A percentile compares a stretch with the other conserved stretches of the same genome.
Evolutionary conservation across 306 rosid genomes (phyloP).

Genomic region (Erythrophleum fordii): DNA sequence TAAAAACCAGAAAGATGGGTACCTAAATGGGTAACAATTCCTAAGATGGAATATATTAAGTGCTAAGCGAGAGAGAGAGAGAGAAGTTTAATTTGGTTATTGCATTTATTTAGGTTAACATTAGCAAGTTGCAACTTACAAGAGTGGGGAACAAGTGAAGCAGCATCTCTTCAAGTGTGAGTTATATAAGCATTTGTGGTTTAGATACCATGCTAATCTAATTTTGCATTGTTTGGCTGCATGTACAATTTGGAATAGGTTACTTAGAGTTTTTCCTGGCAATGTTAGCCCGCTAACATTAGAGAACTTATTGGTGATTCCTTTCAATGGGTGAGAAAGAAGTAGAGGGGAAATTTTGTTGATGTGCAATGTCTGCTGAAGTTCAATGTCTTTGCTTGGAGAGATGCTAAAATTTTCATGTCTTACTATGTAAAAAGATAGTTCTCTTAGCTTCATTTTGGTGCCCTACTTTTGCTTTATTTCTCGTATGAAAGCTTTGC

Average conservation of each 20-base stretch:
- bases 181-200: neutral
- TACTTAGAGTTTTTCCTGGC: too few species aligned
- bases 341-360: conserved; percentile 1
- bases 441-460: neutral
- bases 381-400: neutral
- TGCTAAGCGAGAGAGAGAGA: neutral
- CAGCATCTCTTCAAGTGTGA: neutral
- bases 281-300: neutral
- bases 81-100: neutral
- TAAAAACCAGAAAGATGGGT: neutral
- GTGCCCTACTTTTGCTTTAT: neutral
- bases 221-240: neutral
- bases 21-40: neutral
- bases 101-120: neutral
- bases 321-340: conserved; percentile 9
- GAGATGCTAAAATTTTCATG: conserved; percentile 10
- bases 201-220: neutral
- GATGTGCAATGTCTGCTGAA: neutral
- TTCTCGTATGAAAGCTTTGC: neutral
- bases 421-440: neutral
- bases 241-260: neutral
- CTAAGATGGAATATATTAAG: neutral
- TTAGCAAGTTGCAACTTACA: neutral
- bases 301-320: neutral
- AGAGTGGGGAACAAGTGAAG: neutral